These are phyloP conservation scores for Curvularia eragrostidis DNA, from an alignment of 2,329 filamentous ascomycete genomes.

Conservation along the genomic window DNA sequence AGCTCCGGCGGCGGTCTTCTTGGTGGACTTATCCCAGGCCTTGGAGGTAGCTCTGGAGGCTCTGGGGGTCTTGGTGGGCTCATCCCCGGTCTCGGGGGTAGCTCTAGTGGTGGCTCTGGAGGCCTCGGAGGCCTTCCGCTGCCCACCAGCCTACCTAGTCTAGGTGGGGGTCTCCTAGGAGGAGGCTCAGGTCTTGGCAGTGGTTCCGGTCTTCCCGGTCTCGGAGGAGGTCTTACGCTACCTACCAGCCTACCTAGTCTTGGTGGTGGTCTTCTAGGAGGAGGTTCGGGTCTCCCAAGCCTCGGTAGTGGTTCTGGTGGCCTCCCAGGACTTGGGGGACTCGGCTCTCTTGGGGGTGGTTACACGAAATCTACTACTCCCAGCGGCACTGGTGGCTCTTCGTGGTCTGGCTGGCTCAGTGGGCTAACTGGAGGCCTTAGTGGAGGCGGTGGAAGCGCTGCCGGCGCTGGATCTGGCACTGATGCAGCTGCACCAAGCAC, in stretches of 20 bases:
- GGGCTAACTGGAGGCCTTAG: constrained; percentile 8
- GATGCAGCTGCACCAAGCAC: not conserved
- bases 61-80: not conserved
- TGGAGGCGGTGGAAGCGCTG: constrained; percentile 6
- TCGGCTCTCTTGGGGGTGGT: not conserved
- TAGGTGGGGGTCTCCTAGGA: not conserved
- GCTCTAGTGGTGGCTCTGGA: not conserved
- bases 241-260: not conserved
- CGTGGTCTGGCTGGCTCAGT: not conserved
- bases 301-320: not conserved
- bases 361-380: not conserved
- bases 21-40: not conserved
- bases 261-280: not conserved
- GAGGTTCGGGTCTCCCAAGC: constrained; percentile 1
- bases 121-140: not conserved
- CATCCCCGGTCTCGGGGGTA: not conserved
- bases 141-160: too few species aligned
- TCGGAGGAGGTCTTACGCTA: not conserved
- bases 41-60: not conserved
- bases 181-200: not conserved
- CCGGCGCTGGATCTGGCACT: not conserved
- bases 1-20: not conserved
- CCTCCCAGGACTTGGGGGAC: not conserved
- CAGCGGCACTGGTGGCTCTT: not conserved
- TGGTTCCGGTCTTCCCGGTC: not conserved